Conservation (phyloP, 306 rosid species). For the Cucurbita ficifolia region DNA sequence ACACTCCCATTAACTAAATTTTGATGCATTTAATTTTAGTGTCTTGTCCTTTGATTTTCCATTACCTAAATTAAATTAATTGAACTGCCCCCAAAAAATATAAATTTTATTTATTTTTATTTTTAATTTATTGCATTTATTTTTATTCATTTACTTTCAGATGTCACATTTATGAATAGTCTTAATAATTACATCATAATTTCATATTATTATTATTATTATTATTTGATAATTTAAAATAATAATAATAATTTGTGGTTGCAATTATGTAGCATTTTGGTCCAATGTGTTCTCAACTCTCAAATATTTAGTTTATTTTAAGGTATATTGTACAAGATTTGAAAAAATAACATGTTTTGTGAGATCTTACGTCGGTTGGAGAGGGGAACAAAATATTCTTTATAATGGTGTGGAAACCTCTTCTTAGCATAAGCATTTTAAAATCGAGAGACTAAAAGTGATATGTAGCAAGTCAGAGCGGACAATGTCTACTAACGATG, state of each 20-base stretch:
- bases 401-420: too few relatives aligned
- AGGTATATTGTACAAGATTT: too few relatives aligned
- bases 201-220: not conserved
- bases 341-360: too few relatives aligned
- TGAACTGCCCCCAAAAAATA: not conserved
- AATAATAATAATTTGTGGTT: not conserved
- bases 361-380: too few relatives aligned
- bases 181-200: not conserved
- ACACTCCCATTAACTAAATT: conserved; percentile 19
- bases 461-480: too few relatives aligned
- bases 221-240: not conserved
- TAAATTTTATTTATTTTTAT: not conserved
- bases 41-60: conserved; percentile 7
- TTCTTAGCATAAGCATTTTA: too few relatives aligned
- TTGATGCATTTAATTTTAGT: conserved; percentile 8
- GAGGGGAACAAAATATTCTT: too few relatives aligned
- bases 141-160: conserved; percentile 1
- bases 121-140: not conserved
- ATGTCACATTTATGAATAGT: not conserved
- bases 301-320: too few relatives aligned
- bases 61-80: not conserved
- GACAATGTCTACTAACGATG: too few relatives aligned
- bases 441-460: too few relatives aligned
- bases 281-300: too few relatives aligned
- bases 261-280: not conserved